Evolutionary conservation across 2,329 filamentous ascomycete species (phyloP), one percentile per base, ranked within the genome.

Genomic region (Fusarium temperatum): DNA sequence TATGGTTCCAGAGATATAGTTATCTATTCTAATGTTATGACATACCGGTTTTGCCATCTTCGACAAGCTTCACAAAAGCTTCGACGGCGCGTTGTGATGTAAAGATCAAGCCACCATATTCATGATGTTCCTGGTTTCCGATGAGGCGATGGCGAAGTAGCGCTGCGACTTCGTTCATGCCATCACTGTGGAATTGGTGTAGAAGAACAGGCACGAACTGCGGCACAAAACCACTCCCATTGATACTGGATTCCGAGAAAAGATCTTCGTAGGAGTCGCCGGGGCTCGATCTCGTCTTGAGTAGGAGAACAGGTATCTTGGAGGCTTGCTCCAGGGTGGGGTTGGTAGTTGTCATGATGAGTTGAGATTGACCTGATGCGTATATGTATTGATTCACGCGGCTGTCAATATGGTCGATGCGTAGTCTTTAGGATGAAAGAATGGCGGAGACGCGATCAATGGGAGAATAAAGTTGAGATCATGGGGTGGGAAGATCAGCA

Each of bases 81-180:
- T 96, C 94, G 6, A 96, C 94, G 2, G 94, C 93, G 55, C 94
- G 88, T 80, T 96, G 94, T 13, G 93, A 95, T 4, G 94, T 96
- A 79, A 96, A 96, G 56, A 96, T 91, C 66, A 96, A 83, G n/a
- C 93, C 94, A 10, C 93, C 93, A 78, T 94, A 96, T 20, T 83
- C 76, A 45, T 81, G 80, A 6, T 79, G 82, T 2, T 77, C 45
- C 1, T 57, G 58, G n/a, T 68, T 69, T 51, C 84, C 83, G 68
- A 91, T 86, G 22, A 78, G 73, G 30, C 80, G 82, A 3, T 78
- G 73, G 15, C 76, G 78, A 15, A 95, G 85, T 22, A 90, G 79
- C 7, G 81, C 78, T 36, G 84, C 84, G 28, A 95, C 82, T 48
- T 83, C 82, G 35, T 82, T 80, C 75, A 94, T 82, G 4, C 91